phyloP scores from a whole-genome alignment of 73 alveolate species.

The Paramecium primaurelia region DNA sequence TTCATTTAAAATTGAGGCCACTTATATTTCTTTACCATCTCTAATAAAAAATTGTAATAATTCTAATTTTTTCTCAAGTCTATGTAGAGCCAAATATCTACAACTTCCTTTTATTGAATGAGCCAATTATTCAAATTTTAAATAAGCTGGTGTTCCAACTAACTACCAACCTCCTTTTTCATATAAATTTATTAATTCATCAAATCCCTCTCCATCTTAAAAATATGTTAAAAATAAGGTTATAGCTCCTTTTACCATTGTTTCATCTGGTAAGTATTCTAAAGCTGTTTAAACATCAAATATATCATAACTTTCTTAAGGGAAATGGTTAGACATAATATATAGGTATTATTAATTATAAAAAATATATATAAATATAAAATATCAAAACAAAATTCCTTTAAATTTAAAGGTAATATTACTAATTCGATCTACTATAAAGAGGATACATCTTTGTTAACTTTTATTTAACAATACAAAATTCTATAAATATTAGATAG shows the following conservation, averaged over 20 bases:
- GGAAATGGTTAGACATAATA: constrained; percentile 3
- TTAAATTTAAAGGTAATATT: neutral
- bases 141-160: neutral
- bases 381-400: neutral
- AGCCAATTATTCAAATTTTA: neutral
- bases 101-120: constrained; percentile 26
- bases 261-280: neutral
- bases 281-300: neutral
- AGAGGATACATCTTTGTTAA: too few species aligned
- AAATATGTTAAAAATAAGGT: neutral
- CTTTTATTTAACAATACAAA: too few species aligned
- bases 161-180: neutral
- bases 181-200: neutral
- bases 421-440: neutral
- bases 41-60: neutral
- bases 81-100: neutral
- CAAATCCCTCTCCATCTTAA: neutral
- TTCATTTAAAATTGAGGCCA: neutral
- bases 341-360: neutral
- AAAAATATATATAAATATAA: neutral
- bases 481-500: neutral
- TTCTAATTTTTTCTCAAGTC: neutral
- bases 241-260: neutral
- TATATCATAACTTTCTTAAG: neutral
- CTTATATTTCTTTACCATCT: constrained; percentile 5